Evolutionary conservation across 306 rosid species (phyloP).

Genomic region (Corylus avellana): DNA sequence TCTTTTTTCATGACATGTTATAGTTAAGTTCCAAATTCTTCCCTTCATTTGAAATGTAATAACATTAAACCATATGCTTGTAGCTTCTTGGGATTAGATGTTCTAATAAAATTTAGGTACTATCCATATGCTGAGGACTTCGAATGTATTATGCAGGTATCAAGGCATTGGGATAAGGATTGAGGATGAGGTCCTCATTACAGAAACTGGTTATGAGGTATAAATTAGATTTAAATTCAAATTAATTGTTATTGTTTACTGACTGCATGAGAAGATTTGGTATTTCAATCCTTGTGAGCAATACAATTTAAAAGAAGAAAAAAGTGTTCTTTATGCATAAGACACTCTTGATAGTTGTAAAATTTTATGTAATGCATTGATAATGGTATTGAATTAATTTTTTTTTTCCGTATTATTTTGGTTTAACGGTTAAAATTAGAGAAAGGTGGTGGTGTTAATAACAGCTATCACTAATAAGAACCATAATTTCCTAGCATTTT

Average conservation of each 20-base stretch:
- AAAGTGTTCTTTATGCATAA: background rate
- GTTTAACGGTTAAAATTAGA: background rate
- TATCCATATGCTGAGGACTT: conserved; percentile 25
- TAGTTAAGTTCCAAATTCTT: background rate
- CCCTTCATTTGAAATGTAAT: conserved; percentile 4
- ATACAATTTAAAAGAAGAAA: conserved; percentile 6
- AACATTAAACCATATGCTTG: background rate
- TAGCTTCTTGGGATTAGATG: conserved; percentile 30
- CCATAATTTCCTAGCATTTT: background rate
- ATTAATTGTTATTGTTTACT: conserved; percentile 3
- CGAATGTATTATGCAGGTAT: conserved; percentile 51
- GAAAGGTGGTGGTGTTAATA: background rate
- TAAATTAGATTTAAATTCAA: background rate
- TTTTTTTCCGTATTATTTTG: background rate
- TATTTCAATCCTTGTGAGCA: background rate
- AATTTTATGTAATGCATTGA: background rate
- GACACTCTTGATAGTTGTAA: background rate
- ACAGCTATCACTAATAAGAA: background rate
- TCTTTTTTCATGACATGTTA: background rate
- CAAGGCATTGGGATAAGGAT: conserved; percentile 85
- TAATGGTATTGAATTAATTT: background rate
- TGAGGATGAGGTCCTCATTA: conserved; percentile 86
- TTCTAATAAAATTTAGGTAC: conserved; percentile 17
- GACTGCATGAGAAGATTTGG: conserved; percentile 9
- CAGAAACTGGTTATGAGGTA: conserved; percentile 80